phyloP scores from a whole-genome alignment of 768 basidiomycete genomes.

The Mycena albidolilacea region DNA sequence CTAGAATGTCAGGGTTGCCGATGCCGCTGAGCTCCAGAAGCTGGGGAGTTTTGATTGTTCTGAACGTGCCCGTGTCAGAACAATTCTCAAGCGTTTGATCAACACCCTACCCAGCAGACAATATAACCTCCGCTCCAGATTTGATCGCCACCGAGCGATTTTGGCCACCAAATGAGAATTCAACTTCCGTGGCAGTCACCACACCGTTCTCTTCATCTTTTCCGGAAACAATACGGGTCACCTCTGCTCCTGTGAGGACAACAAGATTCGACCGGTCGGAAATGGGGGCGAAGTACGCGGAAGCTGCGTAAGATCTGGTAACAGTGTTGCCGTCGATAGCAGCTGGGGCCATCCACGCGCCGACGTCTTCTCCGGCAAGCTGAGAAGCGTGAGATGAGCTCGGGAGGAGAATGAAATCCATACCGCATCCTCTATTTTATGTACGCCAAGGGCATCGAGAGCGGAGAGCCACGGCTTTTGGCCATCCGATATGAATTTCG shows the following conservation, averaged over 20 bases:
- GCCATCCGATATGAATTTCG: constrained; percentile 27
- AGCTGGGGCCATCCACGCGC: constrained; percentile 31
- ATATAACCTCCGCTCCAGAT: constrained; percentile 55
- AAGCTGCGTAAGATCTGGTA: constrained; percentile 26
- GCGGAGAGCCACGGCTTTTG: constrained; percentile 32
- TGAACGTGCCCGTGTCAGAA: constrained; percentile 36
- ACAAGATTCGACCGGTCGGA: constrained; percentile 45
- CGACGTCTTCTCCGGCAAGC: constrained; percentile 28
- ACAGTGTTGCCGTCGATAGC: constrained; percentile 9
- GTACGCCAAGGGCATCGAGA: constrained; percentile 15
- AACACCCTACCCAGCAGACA: constrained; percentile 50
- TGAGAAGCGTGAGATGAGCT: neutral
- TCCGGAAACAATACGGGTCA: neutral
- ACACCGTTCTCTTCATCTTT: neutral
- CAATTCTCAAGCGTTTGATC: neutral
- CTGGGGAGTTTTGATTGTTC: constrained; percentile 61
- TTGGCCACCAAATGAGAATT: neutral
- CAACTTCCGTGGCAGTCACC: constrained; percentile 11
- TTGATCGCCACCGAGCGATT: constrained; percentile 7
- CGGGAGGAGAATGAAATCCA: neutral
- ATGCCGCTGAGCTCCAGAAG: constrained; percentile 67
- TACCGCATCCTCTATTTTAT: constrained; percentile 28
- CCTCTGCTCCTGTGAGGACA: constrained; percentile 43
- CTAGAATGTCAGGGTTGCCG: constrained; percentile 54
- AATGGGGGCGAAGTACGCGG: constrained; percentile 40